phyloP scores from a whole-genome alignment of 139 green algal species.

The Pleodorina starrii region DNA sequence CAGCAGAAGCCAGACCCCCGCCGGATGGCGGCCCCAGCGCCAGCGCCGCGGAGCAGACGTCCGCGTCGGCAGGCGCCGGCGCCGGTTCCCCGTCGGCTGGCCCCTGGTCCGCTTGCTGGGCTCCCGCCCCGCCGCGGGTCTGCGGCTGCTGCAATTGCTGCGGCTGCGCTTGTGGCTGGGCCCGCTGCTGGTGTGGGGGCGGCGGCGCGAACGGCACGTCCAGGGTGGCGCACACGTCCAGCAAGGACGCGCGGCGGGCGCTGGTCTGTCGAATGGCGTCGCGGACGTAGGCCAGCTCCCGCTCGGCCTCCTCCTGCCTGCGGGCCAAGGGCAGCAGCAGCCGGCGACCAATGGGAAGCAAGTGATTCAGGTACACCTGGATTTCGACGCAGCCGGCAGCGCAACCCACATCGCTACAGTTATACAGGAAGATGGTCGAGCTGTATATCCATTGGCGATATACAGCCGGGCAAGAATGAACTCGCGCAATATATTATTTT shows the following conservation, averaged over 20 bases:
- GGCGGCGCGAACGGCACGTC: slow-evolving; percentile 45
- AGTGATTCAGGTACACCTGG: no score
- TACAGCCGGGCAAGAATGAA: no score
- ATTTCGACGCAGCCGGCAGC: no score
- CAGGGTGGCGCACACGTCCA: slow-evolving; percentile 67
- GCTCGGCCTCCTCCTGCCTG: slow-evolving; percentile 54
- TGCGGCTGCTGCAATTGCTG: not conserved
- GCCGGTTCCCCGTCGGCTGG: not conserved
- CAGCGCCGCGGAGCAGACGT: not conserved
- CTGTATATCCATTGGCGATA: no score
- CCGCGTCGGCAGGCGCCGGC: not conserved
- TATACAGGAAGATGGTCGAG: no score
- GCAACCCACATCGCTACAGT: no score
- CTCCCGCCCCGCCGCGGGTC: not conserved
- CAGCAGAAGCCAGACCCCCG: not conserved
- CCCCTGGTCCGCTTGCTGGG: not conserved
- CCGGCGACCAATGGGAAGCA: no score
- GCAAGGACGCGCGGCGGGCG: slow-evolving; percentile 64
- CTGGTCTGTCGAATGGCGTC: slow-evolving; percentile 63
- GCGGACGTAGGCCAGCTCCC: slow-evolving; percentile 60
- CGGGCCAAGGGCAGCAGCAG: no score
- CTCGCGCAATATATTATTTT: no score
- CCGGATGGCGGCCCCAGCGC: not conserved
- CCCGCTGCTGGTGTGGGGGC: not conserved
- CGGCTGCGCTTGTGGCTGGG: not conserved